Conservation (phyloP, 1,284 basidiomycete species). For the Quambalaria eucalypti region DNA sequence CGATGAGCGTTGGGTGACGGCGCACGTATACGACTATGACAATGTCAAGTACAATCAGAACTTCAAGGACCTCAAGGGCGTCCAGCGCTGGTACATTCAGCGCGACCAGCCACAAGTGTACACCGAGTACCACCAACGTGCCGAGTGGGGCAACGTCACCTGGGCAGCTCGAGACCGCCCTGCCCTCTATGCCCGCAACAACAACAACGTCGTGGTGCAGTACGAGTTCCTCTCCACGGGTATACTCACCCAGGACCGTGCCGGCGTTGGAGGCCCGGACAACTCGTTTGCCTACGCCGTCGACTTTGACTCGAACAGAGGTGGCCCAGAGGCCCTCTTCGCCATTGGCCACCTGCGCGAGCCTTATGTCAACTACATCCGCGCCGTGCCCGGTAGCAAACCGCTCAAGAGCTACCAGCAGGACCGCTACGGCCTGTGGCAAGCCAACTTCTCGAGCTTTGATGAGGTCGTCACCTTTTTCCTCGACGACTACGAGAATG, state of each 20-base stretch:
- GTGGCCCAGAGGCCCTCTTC: constrained; percentile 30
- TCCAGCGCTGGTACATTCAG: constrained; percentile 26
- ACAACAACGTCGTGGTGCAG: constrained; percentile 40
- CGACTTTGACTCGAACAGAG: constrained; percentile 30
- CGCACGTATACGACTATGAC: constrained; percentile 40
- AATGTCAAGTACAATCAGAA: constrained; percentile 21
- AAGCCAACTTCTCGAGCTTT: constrained; percentile 26
- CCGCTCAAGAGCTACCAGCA: constrained; percentile 25
- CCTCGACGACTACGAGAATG: constrained; percentile 61
- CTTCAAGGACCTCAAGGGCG: constrained; percentile 22
- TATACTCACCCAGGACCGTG: constrained; percentile 30
- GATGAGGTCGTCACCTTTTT: constrained; percentile 48
- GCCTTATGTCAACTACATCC: constrained; percentile 38
- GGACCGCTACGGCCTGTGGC: constrained; percentile 42
- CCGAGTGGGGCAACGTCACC: constrained; percentile 41
- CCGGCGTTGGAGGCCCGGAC: constrained; percentile 28
- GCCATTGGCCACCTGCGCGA: constrained; percentile 36
- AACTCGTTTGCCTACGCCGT: constrained; percentile 39
- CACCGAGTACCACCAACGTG: constrained; percentile 39
- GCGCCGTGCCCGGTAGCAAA: constrained; percentile 17
- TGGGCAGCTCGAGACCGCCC: constrained; percentile 32
- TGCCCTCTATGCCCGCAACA: constrained; percentile 30
- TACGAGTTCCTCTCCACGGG: constrained; percentile 32
- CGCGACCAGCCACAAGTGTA: constrained; percentile 33
- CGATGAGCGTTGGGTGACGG: constrained; percentile 40